Evolutionary conservation across 1,284 basidiomycete genomes (phyloP), one percentile per base, ranked within the genome.

Genomic region (Taiwanofungus camphoratus): DNA sequence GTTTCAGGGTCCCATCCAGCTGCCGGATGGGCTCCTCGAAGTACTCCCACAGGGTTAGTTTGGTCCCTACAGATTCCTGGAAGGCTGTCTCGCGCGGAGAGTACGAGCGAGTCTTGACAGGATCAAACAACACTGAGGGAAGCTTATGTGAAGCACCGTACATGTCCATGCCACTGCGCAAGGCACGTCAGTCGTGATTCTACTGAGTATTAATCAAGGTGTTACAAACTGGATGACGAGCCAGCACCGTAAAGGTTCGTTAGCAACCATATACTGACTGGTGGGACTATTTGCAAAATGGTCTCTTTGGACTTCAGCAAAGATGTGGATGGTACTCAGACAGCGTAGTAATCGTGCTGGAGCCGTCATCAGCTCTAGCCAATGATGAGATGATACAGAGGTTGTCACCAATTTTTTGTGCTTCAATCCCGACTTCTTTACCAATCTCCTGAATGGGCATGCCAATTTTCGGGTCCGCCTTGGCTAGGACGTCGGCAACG

Each of bases 401-500:
- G 12, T 23, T 18, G 22, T 23, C 23, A 52, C 48, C 26, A 11
- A 50, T 32, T 35, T 52, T 52, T 20, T 36, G 39, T 9, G 15
- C 36, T 21, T 47, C 20, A 26, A 46, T 43, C 3, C 42, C 31
- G 0, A 31, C 39, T 32, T 36, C 19, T 8, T 24, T 15, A 26
- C 44, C 39, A 6, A 50, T 34, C 3, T 32, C 39, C 6, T 32
- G n/a, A 6, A 48, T 29, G 6, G 41, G 27, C 27, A 49, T 38
- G 15, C 49, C 51, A 11, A 45, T 15, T 5, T 15, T 32, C 6
- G 39, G 33, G 19, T 39, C 45, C 5, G 33, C 43, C 7, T 49
- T 27, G 23, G 37, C 45, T n/a, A 54, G 31, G n/a, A 53, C 34
- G 18, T 53, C 52, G 4, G 52, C 35, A 39, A 53, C 41, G 11